These are phyloP conservation scores for Excoecaria agallocha DNA, from an alignment of 345 rosid species.

Conservation along the genomic window DNA sequence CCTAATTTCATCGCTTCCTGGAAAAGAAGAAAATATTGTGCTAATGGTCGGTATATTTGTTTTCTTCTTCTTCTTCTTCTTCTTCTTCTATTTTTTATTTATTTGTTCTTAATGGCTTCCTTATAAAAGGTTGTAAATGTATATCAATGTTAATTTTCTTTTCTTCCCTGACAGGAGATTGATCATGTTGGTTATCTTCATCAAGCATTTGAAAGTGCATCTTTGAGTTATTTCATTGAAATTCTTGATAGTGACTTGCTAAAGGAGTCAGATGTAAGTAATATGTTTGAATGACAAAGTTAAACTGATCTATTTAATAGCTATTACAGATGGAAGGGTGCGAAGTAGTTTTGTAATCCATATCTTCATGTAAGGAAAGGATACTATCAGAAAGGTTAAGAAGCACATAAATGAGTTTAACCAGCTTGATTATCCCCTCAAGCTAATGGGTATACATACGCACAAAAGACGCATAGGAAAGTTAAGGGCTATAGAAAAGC, in stretches of 20 bases:
- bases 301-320: not conserved
- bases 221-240: conserved; percentile 65
- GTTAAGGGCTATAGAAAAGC: too few species aligned
- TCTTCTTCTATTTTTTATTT: too few species aligned
- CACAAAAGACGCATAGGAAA: too few species aligned
- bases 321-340: not conserved
- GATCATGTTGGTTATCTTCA: conserved; percentile 79
- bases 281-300: not conserved
- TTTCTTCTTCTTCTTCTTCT: too few species aligned
- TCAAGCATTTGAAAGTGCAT: conserved; percentile 83
- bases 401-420: too few species aligned
- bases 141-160: not conserved
- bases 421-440: too few species aligned
- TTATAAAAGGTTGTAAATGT: too few species aligned
- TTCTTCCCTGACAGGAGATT: conserved; percentile 54
- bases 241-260: conserved; percentile 67
- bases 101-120: too few species aligned
- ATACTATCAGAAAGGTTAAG: too few species aligned
- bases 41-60: conserved; percentile 43
- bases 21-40: conserved; percentile 54
- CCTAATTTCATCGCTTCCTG: conserved; percentile 76
- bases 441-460: too few species aligned
- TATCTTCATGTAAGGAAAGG: not conserved
- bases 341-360: not conserved
- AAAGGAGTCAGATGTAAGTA: conserved; percentile 72